These are phyloP conservation scores for Botrytis fabae DNA, from an alignment of 2,329 filamentous ascomycete genomes.

Conservation along the genomic window DNA sequence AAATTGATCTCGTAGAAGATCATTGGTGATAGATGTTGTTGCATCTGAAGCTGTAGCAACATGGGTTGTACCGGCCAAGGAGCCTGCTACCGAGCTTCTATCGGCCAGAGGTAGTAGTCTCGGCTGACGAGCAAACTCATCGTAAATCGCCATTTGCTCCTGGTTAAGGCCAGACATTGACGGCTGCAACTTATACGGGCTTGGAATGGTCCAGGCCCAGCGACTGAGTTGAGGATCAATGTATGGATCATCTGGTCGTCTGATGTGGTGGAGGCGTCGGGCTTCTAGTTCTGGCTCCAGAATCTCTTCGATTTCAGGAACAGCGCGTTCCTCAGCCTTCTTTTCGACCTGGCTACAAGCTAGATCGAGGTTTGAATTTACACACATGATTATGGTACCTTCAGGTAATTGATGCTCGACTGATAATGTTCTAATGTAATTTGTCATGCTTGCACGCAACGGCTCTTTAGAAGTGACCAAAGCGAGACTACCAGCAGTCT, in stretches of 20 bases:
- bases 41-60: constrained; percentile 60
- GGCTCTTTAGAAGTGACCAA: constrained; percentile 99
- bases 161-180: constrained; percentile 72
- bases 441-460: constrained; percentile 92
- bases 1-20: constrained; percentile 64
- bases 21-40: constrained; percentile 61
- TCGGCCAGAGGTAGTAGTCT: constrained; percentile 50
- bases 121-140: constrained; percentile 88
- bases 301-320: constrained; percentile 93
- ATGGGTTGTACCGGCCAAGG: constrained; percentile 57
- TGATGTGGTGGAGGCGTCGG: constrained; percentile 72
- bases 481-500: constrained; percentile 88
- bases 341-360: constrained; percentile 94
- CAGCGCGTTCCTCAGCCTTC: constrained; percentile 87
- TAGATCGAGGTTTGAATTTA: constrained; percentile 94
- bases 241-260: constrained; percentile 80
- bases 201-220: constrained; percentile 91
- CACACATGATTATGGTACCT: constrained; percentile 96
- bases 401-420: constrained; percentile 78
- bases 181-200: constrained; percentile 85
- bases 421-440: constrained; percentile 80
- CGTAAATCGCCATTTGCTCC: constrained; percentile 93
- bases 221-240: constrained; percentile 79
- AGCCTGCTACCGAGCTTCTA: constrained; percentile 25
- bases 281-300: constrained; percentile 78